Base-by-base conservation (phyloP, 2,329 filamentous ascomycete species). In the Parasarocladium wereldwijsianum region DNA sequence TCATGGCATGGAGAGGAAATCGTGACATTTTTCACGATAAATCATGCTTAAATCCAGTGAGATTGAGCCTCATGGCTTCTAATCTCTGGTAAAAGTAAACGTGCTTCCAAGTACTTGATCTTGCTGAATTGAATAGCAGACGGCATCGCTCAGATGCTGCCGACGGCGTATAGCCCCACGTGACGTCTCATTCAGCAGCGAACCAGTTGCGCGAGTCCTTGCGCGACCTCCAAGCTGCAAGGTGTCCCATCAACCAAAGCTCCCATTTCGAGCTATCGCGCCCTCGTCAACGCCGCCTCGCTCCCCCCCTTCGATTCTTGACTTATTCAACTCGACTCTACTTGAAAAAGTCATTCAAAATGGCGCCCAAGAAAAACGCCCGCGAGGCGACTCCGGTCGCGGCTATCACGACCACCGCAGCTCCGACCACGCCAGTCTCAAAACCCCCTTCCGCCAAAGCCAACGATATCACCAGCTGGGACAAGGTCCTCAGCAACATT, bases 401-500 rank as follows among this genome's bases (percentile, higher is more conserved):
- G 24, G 46, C 36, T 31, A 44, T 10, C 26, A 33, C 18, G 32
- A 20, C 17, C 24, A 26, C 29, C 14, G 30, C 35, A 15, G 25
- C 44, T 16, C 26, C 40, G 11, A 22, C 28, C 44, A 20, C 27
- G 17, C 10, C 27, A 44, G 38, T 21, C n/a, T n/a, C 26, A 20
- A 37, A 36, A 31, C 34, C 38, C 8, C 17, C 29, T 10, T 17
- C 33, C 18, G 11, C 32, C 24, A 32, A 32, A 28, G 12, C 24
- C n/a, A 26, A 29, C 30, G 34, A 43, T 38, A 43, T 50, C 32
- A 45, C 46, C 36, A 54, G 49, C 40, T 62, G 62, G 56, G 49
- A 62, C 46, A 62, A 76, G 44, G 80, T 92, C 39, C 60, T 76
- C 24, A 44, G 64, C 33, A 75, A 74, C 47, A 65, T 94, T 42